A percentile compares a stretch with the other conserved stretches of the same genome.
Conservation (phyloP, 306 rosid genomes). For the Astragalus glycyphyllos region DNA sequence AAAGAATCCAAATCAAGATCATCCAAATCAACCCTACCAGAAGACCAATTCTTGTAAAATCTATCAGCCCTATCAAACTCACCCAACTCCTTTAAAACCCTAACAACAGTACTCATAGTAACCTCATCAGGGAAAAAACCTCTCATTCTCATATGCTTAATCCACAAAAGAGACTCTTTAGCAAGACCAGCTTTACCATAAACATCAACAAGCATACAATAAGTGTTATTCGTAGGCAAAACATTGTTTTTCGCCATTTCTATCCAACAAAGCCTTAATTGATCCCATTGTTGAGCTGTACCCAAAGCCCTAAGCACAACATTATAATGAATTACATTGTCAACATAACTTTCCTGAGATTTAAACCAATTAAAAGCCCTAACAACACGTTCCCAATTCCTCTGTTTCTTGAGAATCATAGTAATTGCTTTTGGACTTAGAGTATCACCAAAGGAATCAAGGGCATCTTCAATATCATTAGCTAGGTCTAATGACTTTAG, state of each 20-base stretch:
- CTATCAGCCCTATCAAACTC: constrained; percentile 77
- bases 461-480: constrained; percentile 54
- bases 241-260: constrained; percentile 79
- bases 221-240: constrained; percentile 70
- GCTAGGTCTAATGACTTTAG: constrained; percentile 53
- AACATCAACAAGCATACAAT: constrained; percentile 83
- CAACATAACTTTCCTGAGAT: constrained; percentile 59
- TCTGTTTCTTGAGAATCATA: constrained; percentile 67
- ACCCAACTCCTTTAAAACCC: constrained; percentile 76
- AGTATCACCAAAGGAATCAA: constrained; percentile 49
- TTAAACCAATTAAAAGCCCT: constrained; percentile 78
- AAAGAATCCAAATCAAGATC: constrained; percentile 68
- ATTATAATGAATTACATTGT: constrained; percentile 89
- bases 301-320: constrained; percentile 79
- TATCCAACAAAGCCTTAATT: constrained; percentile 73
- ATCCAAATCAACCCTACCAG: constrained; percentile 69
- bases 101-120: constrained; percentile 82
- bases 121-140: constrained; percentile 89
- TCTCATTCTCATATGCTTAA: constrained; percentile 75
- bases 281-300: constrained; percentile 86
- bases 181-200: constrained; percentile 85
- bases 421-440: constrained; percentile 72
- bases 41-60: constrained; percentile 80
- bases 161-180: constrained; percentile 86
- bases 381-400: constrained; percentile 65